Base-by-base conservation (phyloP, 345 rosid species). In the Chamaenerion angustifolium region DNA sequence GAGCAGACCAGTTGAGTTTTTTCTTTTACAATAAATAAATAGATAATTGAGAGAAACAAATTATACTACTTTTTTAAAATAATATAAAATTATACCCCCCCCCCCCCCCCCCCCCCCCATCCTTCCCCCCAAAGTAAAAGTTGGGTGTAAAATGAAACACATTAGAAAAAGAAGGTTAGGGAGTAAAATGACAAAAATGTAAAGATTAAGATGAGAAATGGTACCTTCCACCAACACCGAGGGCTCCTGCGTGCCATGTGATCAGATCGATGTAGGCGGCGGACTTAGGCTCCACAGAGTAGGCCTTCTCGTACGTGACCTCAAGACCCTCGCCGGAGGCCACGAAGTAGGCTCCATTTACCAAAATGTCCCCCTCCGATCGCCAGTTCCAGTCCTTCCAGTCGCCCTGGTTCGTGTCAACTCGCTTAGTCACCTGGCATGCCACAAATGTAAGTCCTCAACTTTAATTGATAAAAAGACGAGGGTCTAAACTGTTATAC, bases 351-450 rank as follows among this genome's bases (percentile, higher is more conserved):
- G 98, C 98, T 16, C 96, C 98, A 15, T 92, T 92, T 13, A 82
- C 98, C 88, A 92, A 0, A 12, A 78, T 43, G 54, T 92, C 98
- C 23, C 96, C 95, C 45, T 86, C 95, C 1, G 98, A 90, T 66
- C 94, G 74, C 98, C 98, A 90, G 31, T 85, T 83, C 98, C 98
- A 92, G 6, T 56, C 82, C 44, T 48, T 83, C 98, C 98, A 92
- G 0, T 80, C 63, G 0, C 70, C 83, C 2, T 78, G 85, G 1
- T 47, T 71, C 7, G 98, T 82, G 16, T 92, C 93, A 52, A 92
- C 83, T 59, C 98, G 62, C 65, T 92, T 92, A 0, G 98, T 90
- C 13, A 90, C 98, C 95, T 89, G 71, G 12, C 11, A 18, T 10
- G 67, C 16, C 45, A 47, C 6, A 19, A 40, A 27, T 45, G 3